These are phyloP conservation scores for Phytopythium oedochilum DNA, from an alignment of 352 stramenopile genomes.

Conservation along the genomic window DNA sequence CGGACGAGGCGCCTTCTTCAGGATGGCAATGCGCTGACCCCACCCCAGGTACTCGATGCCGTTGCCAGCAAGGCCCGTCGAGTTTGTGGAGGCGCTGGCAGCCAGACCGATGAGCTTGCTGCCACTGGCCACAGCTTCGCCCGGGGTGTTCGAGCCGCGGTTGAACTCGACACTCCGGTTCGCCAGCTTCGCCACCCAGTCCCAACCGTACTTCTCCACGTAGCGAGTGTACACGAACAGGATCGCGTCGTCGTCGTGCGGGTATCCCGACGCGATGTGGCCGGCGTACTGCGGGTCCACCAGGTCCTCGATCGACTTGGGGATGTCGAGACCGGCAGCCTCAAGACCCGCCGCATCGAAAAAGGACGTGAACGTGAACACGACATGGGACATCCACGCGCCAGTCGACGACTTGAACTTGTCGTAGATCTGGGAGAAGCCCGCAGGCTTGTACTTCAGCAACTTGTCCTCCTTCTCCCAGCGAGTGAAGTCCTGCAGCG, in stretches of 20 bases:
- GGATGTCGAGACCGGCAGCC: slow-evolving; percentile 3
- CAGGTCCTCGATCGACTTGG: slow-evolving; percentile 22
- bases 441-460: slow-evolving; percentile 45
- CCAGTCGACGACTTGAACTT: slow-evolving; percentile 25
- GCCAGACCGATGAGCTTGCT: slow-evolving; percentile 16
- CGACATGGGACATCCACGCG: slow-evolving; percentile 31
- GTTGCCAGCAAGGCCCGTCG: slow-evolving; percentile 12
- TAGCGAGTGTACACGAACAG: slow-evolving; percentile 44
- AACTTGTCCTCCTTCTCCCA: slow-evolving; percentile 38
- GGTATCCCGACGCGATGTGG: slow-evolving; percentile 41
- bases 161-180: slow-evolving; percentile 16
- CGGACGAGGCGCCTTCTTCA: slow-evolving; percentile 13
- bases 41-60: slow-evolving; percentile 22
- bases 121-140: slow-evolving; percentile 7
- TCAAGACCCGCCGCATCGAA: slow-evolving; percentile 21
- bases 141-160: slow-evolving; percentile 9
- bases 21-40: slow-evolving; percentile 20
- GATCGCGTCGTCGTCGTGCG: slow-evolving; percentile 42
- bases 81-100: slow-evolving; percentile 2
- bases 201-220: slow-evolving; percentile 35
- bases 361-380: slow-evolving; percentile 39
- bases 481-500: slow-evolving; percentile 47
- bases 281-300: slow-evolving; percentile 25
- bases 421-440: slow-evolving; percentile 49
- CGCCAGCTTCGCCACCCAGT: slow-evolving; percentile 18